phyloP scores from a whole-genome alignment of 768 basidiomycete species.

The Russula emetica region DNA sequence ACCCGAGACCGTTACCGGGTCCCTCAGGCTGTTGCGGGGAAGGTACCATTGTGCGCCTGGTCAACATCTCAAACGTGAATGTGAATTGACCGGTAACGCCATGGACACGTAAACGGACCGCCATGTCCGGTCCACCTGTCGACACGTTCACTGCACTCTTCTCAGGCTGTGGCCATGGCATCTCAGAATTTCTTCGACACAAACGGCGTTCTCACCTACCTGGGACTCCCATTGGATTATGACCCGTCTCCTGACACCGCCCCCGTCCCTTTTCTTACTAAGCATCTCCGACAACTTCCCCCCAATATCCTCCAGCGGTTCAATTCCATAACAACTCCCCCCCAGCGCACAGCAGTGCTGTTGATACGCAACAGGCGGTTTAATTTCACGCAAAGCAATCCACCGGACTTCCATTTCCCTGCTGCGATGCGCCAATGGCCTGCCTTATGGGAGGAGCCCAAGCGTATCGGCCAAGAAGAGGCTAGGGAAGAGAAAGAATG shows the following conservation, averaged over 20 bases:
- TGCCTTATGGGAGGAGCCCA: conserved; percentile 57
- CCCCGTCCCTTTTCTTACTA: conserved; percentile 60
- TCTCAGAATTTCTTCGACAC: conserved; percentile 19
- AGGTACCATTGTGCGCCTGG: background rate
- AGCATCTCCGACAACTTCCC: conserved; percentile 60
- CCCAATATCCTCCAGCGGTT: conserved; percentile 51
- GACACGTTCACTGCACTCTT: background rate
- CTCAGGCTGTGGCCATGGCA: conserved; percentile 6
- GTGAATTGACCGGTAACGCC: background rate
- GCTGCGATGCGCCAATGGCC: conserved; percentile 61
- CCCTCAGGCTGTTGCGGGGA: background rate
- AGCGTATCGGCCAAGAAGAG: conserved; percentile 47
- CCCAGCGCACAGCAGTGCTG: conserved; percentile 58
- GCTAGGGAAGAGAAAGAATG: conserved; percentile 65
- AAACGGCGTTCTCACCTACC: conserved; percentile 41
- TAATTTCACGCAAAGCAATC: conserved; percentile 52
- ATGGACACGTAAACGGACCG: background rate
- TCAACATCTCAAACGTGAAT: background rate
- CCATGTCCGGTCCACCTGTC: too few species aligned
- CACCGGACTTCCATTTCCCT: conserved; percentile 51
- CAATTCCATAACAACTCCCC: conserved; percentile 48
- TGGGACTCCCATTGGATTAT: conserved; percentile 57
- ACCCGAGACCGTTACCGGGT: background rate
- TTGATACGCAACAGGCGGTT: conserved; percentile 70
- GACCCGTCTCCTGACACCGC: conserved; percentile 53